Conservation (phyloP, 805 yeast species). For the Zygosaccharomyces kombuchaensis region DNA sequence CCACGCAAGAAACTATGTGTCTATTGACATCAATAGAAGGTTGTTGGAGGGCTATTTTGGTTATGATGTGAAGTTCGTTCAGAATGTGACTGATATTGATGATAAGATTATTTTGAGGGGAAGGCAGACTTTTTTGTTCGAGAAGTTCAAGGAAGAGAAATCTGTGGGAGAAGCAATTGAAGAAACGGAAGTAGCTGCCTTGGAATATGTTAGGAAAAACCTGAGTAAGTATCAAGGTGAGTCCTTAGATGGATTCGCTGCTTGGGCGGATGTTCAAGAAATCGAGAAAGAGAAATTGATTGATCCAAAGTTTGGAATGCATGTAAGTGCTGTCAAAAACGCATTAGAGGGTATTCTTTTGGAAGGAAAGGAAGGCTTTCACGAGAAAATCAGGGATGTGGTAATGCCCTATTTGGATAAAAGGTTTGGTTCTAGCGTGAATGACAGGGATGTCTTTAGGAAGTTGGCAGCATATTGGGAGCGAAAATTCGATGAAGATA, state of each 20-base stretch:
- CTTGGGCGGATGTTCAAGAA: slow-evolving; percentile 53
- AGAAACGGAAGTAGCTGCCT: slow-evolving; percentile 43
- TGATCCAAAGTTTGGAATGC: slow-evolving; percentile 87
- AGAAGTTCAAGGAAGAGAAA: slow-evolving; percentile 44
- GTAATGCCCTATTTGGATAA: slow-evolving; percentile 68
- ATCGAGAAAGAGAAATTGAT: slow-evolving; percentile 45
- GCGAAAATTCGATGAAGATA: slow-evolving; percentile 73
- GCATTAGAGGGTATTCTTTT: slow-evolving; percentile 34
- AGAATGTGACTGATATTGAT: slow-evolving; percentile 97
- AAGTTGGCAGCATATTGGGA: slow-evolving; percentile 90
- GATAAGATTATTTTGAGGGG: slow-evolving; percentile 95
- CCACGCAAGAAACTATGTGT: slow-evolving; percentile 94
- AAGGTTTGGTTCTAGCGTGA: slow-evolving; percentile 67
- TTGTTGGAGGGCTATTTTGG: slow-evolving; percentile 88
- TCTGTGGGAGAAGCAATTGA: slow-evolving; percentile 32
- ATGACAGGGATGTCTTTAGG: slow-evolving; percentile 79
- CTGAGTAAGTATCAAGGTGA: slow-evolving; percentile 40
- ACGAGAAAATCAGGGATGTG: slow-evolving; percentile 59
- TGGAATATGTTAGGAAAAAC: slow-evolving; percentile 49
- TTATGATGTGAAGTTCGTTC: slow-evolving; percentile 81
- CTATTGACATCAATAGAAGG: slow-evolving; percentile 89
- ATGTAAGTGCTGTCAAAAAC: slow-evolving; percentile 60
- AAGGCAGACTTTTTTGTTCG: slow-evolving; percentile 79
- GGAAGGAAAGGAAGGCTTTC: slow-evolving; percentile 40
- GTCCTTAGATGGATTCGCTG: slow-evolving; percentile 37